Evolutionary conservation across 352 stramenopile species (phyloP).

Genomic region (Aphanomyces euteiches): DNA sequence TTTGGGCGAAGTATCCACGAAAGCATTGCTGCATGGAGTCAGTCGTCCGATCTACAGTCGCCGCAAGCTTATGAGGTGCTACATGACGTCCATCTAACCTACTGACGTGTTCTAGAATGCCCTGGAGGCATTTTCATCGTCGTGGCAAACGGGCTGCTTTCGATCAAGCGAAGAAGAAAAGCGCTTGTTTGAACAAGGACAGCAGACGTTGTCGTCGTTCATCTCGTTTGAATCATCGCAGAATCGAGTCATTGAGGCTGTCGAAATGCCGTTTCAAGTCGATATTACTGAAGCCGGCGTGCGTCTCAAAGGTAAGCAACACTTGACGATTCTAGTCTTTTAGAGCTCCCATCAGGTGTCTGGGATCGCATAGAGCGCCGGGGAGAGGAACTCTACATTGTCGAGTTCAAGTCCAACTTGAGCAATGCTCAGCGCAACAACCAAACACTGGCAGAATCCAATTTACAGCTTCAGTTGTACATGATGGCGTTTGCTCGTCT

Average conservation of each 20-base stretch:
- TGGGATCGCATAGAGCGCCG: slow-evolving; percentile 69
- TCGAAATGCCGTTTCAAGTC: slow-evolving; percentile 65
- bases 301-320: slow-evolving; percentile 36
- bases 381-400: slow-evolving; percentile 44
- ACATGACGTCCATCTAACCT: too few species aligned
- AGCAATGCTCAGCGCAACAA: slow-evolving; percentile 49
- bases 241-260: slow-evolving; percentile 42
- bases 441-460: slow-evolving; percentile 51
- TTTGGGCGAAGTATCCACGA: slow-evolving; percentile 71
- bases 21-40: slow-evolving; percentile 47
- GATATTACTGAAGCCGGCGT: slow-evolving; percentile 49
- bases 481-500: slow-evolving; percentile 68
- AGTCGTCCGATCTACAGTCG: background rate
- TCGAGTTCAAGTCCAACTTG: slow-evolving; percentile 85
- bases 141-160: slow-evolving; percentile 25
- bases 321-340: background rate
- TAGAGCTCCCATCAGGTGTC: slow-evolving; percentile 37
- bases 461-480: slow-evolving; percentile 79
- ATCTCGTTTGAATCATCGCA: slow-evolving; percentile 40
- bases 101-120: slow-evolving; percentile 30
- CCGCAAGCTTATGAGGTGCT: too few species aligned
- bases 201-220: slow-evolving; percentile 45
- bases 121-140: slow-evolving; percentile 14
- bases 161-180: slow-evolving; percentile 36
- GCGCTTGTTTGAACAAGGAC: slow-evolving; percentile 40